Evolutionary conservation across 495 filamentous ascomycete species (phyloP), one percentile per base, ranked within the genome.

Genomic region (Parathielavia appendiculata): DNA sequence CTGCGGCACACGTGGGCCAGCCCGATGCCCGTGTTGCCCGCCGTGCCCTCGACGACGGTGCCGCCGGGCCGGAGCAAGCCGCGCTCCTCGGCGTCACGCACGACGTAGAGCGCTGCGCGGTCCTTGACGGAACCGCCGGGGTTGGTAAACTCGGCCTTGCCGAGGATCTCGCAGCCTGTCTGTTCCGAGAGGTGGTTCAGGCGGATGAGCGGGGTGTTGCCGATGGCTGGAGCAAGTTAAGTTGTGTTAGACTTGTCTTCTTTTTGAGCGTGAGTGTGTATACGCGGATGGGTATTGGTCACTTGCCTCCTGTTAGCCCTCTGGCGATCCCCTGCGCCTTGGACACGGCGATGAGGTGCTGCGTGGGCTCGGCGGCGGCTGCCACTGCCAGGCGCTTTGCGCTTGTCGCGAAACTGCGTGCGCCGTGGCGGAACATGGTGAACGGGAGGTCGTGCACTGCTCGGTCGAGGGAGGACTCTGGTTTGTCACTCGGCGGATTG

Each of bases 101-200:
- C 87, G 9, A 97, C 89, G 75, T 92, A 98, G 11, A 96, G 81
- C 3, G 93, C 93, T 2, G 93, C 95, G 56, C 93, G 88, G 79
- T 98, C 93, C 76, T 98, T 98, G 65, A 98, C 88, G 58, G 86
- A 91, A 32, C 93, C 93, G 61, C 93, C 93, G 12, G 93, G 93
- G 78, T 98, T 97, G 79, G 95, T 93, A 76, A 98, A 98, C 66
- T 98, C 93, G 57, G 93, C 93, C 72, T 98, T 98, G 61, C 95
- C 93, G 36, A 96, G 85, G 49, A 98, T 78, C 61, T 95, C 87
- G 79, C 95, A 97, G 48, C 92, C 92, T 17, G 93, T 97, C 65
- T 96, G 81, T 59, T 89, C 85, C 19, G 93, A 97, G 56, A 98
- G 83, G 16, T 75, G 80, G 72, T 96, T 92, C 41, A 98, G 80